Conservation (phyloP, 2,329 filamentous ascomycete species). For the Drechslerella stenobrocha region DNA sequence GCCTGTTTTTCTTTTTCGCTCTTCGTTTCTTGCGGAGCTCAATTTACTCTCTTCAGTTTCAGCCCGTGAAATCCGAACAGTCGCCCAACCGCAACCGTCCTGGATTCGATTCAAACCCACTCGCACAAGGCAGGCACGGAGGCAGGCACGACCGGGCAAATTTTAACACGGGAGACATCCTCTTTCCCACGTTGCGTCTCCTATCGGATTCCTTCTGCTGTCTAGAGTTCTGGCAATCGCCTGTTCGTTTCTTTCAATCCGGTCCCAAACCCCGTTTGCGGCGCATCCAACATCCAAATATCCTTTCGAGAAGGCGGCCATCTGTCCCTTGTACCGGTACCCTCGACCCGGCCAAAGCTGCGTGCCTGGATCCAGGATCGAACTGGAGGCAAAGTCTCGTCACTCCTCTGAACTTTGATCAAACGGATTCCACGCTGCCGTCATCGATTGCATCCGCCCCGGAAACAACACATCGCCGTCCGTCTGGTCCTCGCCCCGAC, state of each 20-base stretch:
- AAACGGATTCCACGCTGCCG: background rate
- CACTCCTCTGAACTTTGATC: conserved; percentile 1
- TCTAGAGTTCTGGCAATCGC: background rate
- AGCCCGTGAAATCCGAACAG: background rate
- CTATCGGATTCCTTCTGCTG: background rate
- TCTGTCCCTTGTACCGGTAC: background rate
- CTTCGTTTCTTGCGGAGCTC: conserved; percentile 1
- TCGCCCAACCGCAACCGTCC: background rate
- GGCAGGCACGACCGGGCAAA: background rate
- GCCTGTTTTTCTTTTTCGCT: conserved; percentile 5
- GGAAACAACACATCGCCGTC: too few relatives aligned
- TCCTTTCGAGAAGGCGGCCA: conserved; percentile 1
- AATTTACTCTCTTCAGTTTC: background rate
- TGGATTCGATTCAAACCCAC: background rate
- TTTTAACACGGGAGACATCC: background rate
- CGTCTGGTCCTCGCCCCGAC: too few relatives aligned
- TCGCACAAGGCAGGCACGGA: background rate
- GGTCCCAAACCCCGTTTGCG: background rate
- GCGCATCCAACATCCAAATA: background rate
- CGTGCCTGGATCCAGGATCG: conserved; percentile 1
- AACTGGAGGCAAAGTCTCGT: too few relatives aligned
- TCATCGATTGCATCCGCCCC: background rate
- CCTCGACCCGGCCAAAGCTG: background rate
- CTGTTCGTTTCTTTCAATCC: background rate
- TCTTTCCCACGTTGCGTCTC: background rate